Evolutionary conservation across 306 rosid species (phyloP).

Genomic region (Ormosia emarginata): DNA sequence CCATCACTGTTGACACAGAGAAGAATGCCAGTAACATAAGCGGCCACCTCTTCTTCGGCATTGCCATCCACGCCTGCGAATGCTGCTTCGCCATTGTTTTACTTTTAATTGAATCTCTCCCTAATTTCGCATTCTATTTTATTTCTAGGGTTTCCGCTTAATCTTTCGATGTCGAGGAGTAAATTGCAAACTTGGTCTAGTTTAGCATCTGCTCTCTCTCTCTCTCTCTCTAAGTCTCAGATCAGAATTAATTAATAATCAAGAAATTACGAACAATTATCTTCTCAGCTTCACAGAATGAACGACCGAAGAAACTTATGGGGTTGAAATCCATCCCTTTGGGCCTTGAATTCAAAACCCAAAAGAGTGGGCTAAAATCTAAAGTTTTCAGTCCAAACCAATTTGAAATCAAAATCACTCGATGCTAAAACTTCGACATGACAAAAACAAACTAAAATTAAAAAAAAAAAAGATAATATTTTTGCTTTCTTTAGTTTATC

Average conservation of each 20-base stretch:
- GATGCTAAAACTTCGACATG: too few relatives aligned
- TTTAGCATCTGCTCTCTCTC: background rate
- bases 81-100: slow-evolving; percentile 52
- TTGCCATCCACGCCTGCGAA: slow-evolving; percentile 38
- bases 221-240: background rate
- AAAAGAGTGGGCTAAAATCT: background rate
- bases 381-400: background rate
- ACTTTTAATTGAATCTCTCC: background rate
- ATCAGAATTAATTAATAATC: background rate
- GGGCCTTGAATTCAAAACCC: background rate
- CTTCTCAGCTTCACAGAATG: background rate
- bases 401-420: background rate
- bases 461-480: too few relatives aligned
- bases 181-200: background rate
- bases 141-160: background rate
- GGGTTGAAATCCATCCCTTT: too few relatives aligned
- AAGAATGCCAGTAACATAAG: slow-evolving; percentile 50
- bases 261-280: background rate
- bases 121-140: slow-evolving; percentile 6
- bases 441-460: too few relatives aligned
- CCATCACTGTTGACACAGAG: slow-evolving; percentile 58
- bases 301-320: background rate
- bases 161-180: background rate
- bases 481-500: background rate
- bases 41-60: slow-evolving; percentile 58